Evolutionary conservation across 1,284 basidiomycete species (phyloP).

Genomic region (Cutaneotrichosporon curvatum): DNA sequence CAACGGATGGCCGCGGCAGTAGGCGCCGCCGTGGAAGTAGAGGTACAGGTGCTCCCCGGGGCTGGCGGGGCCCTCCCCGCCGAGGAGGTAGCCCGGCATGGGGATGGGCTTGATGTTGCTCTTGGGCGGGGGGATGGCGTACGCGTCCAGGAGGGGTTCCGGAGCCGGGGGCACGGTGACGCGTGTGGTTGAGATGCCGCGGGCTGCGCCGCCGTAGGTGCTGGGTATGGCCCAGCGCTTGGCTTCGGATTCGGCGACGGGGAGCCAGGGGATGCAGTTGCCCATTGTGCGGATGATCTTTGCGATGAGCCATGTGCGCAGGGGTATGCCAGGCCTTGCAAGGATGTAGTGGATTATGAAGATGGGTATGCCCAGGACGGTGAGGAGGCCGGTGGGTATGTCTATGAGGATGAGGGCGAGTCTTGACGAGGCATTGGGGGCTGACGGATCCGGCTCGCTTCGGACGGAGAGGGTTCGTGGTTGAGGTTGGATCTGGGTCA

Average conservation of each 20-base stretch:
- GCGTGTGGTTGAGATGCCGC: neutral
- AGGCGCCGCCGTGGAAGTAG: slow-evolving; percentile 22
- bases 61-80: slow-evolving; percentile 6
- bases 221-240: neutral
- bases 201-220: neutral
- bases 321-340: too few species aligned
- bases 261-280: neutral
- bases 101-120: neutral
- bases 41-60: slow-evolving; percentile 24
- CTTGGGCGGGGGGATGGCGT: neutral
- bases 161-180: neutral
- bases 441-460: too few species aligned
- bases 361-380: too few species aligned
- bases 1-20: slow-evolving; percentile 16
- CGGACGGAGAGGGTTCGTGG: too few species aligned
- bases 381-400: too few species aligned
- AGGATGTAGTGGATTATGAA: too few species aligned
- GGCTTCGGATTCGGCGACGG: neutral
- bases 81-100: slow-evolving; percentile 4
- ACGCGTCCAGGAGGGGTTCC: neutral
- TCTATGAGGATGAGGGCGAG: too few species aligned
- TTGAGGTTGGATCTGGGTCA: too few species aligned
- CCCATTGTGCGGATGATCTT: too few species aligned
- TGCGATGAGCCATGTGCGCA: too few species aligned
- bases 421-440: too few species aligned